Percentiles rank a stretch among this genome's conserved stretches.
These are phyloP conservation scores for Vitis rupestris DNA, from an alignment of 164 flowering plant genomes.

Conservation along the genomic window DNA sequence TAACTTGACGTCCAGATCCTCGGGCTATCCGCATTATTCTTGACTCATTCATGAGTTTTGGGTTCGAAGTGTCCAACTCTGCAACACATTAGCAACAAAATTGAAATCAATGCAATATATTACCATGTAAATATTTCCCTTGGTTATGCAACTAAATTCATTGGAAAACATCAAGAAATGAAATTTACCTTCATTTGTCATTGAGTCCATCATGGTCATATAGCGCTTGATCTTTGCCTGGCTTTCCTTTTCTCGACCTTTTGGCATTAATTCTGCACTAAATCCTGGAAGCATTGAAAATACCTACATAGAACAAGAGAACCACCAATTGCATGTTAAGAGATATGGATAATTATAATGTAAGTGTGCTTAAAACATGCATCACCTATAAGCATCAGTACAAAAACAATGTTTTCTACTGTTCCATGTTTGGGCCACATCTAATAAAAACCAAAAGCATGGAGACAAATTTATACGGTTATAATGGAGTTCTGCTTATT, in stretches of 20 bases:
- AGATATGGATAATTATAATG: too few species aligned
- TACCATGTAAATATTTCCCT: background rate
- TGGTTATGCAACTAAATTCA: background rate
- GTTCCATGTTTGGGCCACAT: too few species aligned
- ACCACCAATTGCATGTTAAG: background rate
- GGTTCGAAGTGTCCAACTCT: conserved; percentile 96
- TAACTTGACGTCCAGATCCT: conserved; percentile 72
- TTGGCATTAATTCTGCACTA: conserved; percentile 89
- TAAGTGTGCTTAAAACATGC: too few species aligned
- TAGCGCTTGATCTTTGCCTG: conserved; percentile 94
- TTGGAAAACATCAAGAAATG: background rate
- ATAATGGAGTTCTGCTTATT: too few species aligned
- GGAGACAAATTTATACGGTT: too few species aligned
- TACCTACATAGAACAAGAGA: conserved; percentile 43
- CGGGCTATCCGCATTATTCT: conserved; percentile 87
- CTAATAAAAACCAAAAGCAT: too few species aligned
- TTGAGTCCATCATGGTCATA: conserved; percentile 99
- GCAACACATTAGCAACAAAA: conserved; percentile 19
- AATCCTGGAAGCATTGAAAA: conserved; percentile 98
- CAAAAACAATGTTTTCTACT: too few species aligned
- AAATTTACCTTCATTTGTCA: conserved; percentile 85
- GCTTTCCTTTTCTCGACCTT: conserved; percentile 95
- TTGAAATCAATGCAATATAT: background rate
- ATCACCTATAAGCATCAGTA: too few species aligned
- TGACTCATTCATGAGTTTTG: conserved; percentile 85